Conservation (phyloP, 441 rosid genomes). For the Arabidopsis hybrid region DNA sequence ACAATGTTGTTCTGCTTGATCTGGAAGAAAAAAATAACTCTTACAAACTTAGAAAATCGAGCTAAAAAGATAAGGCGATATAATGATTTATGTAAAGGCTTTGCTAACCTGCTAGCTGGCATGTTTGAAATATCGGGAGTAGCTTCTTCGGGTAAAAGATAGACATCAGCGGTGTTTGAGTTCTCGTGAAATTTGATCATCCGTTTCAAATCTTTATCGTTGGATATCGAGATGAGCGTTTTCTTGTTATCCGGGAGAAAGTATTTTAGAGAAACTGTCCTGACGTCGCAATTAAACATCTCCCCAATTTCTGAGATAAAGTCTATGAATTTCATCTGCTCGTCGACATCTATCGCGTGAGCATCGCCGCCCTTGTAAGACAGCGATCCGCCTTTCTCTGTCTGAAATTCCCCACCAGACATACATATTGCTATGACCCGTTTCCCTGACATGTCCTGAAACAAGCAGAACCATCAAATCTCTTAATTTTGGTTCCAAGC, state of each 20-base stretch:
- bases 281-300: conserved; percentile 71
- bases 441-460: conserved; percentile 68
- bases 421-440: conserved; percentile 86
- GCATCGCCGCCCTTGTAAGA: conserved; percentile 87
- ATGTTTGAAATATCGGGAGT: conserved; percentile 72
- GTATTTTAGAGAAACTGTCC: conserved; percentile 69
- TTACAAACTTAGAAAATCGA: not conserved
- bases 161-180: conserved; percentile 65
- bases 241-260: conserved; percentile 86
- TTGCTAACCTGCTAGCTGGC: conserved; percentile 81
- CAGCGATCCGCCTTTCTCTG: conserved; percentile 62
- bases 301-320: conserved; percentile 83
- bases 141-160: conserved; percentile 67
- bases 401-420: conserved; percentile 81
- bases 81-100: not conserved
- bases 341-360: conserved; percentile 88
- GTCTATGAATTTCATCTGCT: conserved; percentile 62
- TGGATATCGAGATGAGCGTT: conserved; percentile 83
- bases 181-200: conserved; percentile 83
- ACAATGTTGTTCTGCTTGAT: conserved; percentile 89
- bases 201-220: conserved; percentile 84
- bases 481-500: not conserved
- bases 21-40: conserved; percentile 46
- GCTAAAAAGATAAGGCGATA: not conserved
- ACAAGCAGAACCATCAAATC: not conserved